phyloP scores from a whole-genome alignment of 2,329 filamentous ascomycete genomes.

The Apiospora aurea region DNA sequence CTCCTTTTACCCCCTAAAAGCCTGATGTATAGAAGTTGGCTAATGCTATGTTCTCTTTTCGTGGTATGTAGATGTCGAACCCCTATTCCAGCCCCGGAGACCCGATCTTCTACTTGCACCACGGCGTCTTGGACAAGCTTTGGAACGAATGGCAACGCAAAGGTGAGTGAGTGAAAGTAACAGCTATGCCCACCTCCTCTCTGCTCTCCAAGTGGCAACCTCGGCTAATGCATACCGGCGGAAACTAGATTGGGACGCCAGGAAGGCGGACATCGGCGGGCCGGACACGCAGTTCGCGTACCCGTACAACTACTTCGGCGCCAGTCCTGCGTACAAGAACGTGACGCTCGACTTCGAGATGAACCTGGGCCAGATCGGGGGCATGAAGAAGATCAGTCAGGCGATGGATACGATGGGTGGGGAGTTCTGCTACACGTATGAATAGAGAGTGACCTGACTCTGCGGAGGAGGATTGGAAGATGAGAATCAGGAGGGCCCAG shows the following conservation, averaged over 20 bases:
- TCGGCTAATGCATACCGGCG: background rate
- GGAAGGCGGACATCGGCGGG: conserved; percentile 41
- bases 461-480: background rate
- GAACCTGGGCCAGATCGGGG: conserved; percentile 29
- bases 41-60: background rate
- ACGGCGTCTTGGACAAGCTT: conserved; percentile 36
- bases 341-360: conserved; percentile 40
- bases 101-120: conserved; percentile 46
- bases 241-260: conserved; percentile 36
- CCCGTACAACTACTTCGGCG: conserved; percentile 43
- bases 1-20: background rate
- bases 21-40: background rate
- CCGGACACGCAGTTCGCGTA: conserved; percentile 43
- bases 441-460: conserved; percentile 18
- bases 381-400: conserved; percentile 28
- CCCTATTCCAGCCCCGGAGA: conserved; percentile 39
- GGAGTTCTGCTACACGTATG: conserved; percentile 32
- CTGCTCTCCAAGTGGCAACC: background rate
- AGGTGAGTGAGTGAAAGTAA: conserved; percentile 26
- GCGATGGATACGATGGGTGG: conserved; percentile 30
- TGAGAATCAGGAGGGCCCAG: background rate
- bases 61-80: conserved; percentile 35
- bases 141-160: conserved; percentile 43
- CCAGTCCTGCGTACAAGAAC: conserved; percentile 40
- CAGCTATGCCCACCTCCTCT: background rate